phyloP scores from a whole-genome alignment of 495 filamentous ascomycete species.

The Antarctomyces pellizariae region DNA sequence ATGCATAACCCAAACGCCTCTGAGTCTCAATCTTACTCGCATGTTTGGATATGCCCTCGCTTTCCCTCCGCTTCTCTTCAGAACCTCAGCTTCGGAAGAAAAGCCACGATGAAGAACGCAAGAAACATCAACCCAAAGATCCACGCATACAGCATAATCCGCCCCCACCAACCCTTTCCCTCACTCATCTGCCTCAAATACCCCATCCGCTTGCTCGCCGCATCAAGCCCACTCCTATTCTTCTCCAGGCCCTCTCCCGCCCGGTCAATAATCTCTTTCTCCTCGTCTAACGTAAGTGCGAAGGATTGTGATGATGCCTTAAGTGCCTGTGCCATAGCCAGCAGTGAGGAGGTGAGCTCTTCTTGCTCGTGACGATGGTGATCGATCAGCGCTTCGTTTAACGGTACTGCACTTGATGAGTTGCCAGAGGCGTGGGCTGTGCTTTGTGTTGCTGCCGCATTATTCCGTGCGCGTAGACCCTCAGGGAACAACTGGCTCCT shows the following conservation, averaged over 20 bases:
- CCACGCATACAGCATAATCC: slow-evolving; percentile 64
- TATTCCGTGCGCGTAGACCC: slow-evolving; percentile 1
- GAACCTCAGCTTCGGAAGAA: slow-evolving; percentile 70
- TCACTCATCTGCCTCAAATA: slow-evolving; percentile 50
- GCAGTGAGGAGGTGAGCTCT: slow-evolving; percentile 54
- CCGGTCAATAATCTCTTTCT: slow-evolving; percentile 41
- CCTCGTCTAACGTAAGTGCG: slow-evolving; percentile 41
- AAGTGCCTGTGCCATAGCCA: slow-evolving; percentile 51
- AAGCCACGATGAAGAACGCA: slow-evolving; percentile 50
- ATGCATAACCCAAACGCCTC: too few relatives aligned
- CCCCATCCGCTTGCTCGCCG: slow-evolving; percentile 51
- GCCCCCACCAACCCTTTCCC: slow-evolving; percentile 68
- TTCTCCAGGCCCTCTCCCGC: slow-evolving; percentile 53
- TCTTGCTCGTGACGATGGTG: slow-evolving; percentile 63
- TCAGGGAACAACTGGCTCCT: slow-evolving; percentile 3
- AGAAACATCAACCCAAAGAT: slow-evolving; percentile 59
- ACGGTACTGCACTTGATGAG: slow-evolving; percentile 3
- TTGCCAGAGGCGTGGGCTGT: slow-evolving; percentile 7
- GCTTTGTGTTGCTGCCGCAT: slow-evolving; percentile 9
- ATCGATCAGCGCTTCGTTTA: slow-evolving; percentile 40
- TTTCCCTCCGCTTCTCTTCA: too few relatives aligned
- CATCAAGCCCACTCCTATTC: slow-evolving; percentile 49
- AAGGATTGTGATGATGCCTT: slow-evolving; percentile 54
- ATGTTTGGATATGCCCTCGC: too few relatives aligned
- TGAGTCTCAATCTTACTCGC: too few relatives aligned